Percentiles rank a stretch among this genome's conserved stretches.
Evolutionary conservation across 805 yeast genomes (phyloP).

Genomic region (Scheffersomyces coipomensis): DNA sequence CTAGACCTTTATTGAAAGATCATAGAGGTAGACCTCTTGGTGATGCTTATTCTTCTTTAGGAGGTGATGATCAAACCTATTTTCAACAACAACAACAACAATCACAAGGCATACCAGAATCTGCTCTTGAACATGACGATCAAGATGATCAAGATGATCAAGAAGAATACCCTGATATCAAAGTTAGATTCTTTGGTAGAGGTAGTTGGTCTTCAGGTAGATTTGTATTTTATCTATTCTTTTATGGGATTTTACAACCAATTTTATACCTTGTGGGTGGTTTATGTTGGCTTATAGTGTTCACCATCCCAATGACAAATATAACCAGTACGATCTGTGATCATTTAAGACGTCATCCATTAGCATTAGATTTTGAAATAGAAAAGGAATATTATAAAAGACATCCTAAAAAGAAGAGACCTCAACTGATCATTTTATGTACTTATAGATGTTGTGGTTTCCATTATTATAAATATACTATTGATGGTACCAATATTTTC

Average conservation of each 20-base stretch:
- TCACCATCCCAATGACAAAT: slow-evolving; percentile 92
- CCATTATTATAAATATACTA: slow-evolving; percentile 93
- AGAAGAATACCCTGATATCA: slow-evolving; percentile 27
- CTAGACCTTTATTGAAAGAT: slow-evolving; percentile 40
- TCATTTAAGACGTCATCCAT: slow-evolving; percentile 86
- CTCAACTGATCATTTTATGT: slow-evolving; percentile 70
- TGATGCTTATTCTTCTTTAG: slow-evolving; percentile 35
- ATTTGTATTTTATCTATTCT: slow-evolving; percentile 68
- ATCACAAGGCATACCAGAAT: slow-evolving; percentile 3
- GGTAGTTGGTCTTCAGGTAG: slow-evolving; percentile 90
- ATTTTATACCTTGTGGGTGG: slow-evolving; percentile 52
- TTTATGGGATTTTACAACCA: slow-evolving; percentile 72
- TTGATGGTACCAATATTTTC: slow-evolving; percentile 93
- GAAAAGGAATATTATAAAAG: slow-evolving; percentile 49
- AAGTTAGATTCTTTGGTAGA: slow-evolving; percentile 76
- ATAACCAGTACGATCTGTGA: slow-evolving; percentile 63
- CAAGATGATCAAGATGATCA: slow-evolving; percentile 15
- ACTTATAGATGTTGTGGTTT: slow-evolving; percentile 90
- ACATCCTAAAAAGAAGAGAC: slow-evolving; percentile 34
- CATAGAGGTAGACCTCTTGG: slow-evolving; percentile 40
- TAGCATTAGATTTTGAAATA: slow-evolving; percentile 74
- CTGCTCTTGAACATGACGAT: slow-evolving; percentile 15
- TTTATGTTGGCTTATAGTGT: slow-evolving; percentile 77
- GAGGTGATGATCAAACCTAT: slow-evolving; percentile 16
- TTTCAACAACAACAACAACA: background rate